Base-by-base conservation (phyloP, 2,329 filamentous ascomycete species). In the Exophiala lecanii-corni region DNA sequence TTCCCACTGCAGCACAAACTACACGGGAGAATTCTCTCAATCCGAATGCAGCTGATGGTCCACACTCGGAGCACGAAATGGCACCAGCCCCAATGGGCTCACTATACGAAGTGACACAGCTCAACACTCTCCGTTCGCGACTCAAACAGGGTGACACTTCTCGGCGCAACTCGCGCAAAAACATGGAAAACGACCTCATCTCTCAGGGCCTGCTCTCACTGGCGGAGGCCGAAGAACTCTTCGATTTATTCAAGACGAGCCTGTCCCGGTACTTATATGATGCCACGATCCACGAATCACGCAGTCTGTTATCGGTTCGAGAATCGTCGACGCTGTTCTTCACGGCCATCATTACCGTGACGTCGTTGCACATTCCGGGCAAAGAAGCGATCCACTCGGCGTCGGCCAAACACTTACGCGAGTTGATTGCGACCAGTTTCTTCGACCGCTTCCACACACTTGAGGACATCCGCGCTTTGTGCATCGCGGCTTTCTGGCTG, bases 401-500 rank as follows among this genome's bases (percentile, higher is more conserved):
- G 2, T 79, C 76, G 56, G 79, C 75, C 55, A 68, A 69, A 39
- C 76, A 79, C 47, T 79, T 81, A 50, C 69, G 77, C 1, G 65
- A 70, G 0, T 64, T 81, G 9, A 73, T 80, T 31, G 74, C 75
- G 1, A 70, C 64, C 10, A 76, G 75, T 40, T 76, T 79, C 59
- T 74, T 81, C 50, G 73, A 75, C 12, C 68, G 75, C 16, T 73
- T 76, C 20, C 74, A 79, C 43, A 74, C 71, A 17, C 60, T 77
- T 13, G 77, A 81, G 41, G 73, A 77, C 42, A 69, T 82, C 16
- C 69, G 77, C 2, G 78, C 75, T 3, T 68, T 81, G 26, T 79
- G 75, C 31, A 72, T 81, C 3, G 78, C 75, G 0, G 73, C 77
- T 0, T 81, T 81, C 52, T 82, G 78, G 79, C 65, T 81, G 0